Conservation (phyloP, 164 flowering plant species). For the Sedum album region DNA sequence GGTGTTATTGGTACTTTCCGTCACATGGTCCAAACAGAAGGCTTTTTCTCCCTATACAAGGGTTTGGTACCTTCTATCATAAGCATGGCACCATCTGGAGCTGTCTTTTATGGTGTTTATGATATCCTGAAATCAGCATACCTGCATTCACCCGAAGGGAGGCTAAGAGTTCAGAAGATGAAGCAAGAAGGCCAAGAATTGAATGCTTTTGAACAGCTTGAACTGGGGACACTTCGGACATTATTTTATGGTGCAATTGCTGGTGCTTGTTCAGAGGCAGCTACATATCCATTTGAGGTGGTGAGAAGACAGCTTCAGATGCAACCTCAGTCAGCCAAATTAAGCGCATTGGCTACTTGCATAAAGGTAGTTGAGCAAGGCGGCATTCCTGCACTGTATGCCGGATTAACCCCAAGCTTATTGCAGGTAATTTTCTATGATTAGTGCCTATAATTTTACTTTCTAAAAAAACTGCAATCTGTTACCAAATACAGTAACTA, state of each 20-base stretch:
- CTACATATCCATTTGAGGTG: constrained; percentile 94
- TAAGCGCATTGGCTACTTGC: constrained; percentile 61
- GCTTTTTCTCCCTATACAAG: constrained; percentile 85
- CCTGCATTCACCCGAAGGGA: constrained; percentile 87
- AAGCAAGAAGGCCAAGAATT: constrained; percentile 51
- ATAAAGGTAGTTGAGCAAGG: constrained; percentile 64
- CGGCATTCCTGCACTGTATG: constrained; percentile 32
- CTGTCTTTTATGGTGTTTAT: constrained; percentile 89
- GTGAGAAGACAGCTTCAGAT: constrained; percentile 82
- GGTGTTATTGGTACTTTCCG: constrained; percentile 73
- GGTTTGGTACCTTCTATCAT: constrained; percentile 78
- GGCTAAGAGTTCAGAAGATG: constrained; percentile 47
- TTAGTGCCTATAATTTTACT: background rate
- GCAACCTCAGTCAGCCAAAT: constrained; percentile 58
- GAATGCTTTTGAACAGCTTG: constrained; percentile 77
- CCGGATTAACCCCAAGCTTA: constrained; percentile 25
- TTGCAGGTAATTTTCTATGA: constrained; percentile 17
- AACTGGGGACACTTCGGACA: constrained; percentile 80
- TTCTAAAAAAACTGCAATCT: background rate
- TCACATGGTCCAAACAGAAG: constrained; percentile 75
- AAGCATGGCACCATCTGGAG: constrained; percentile 93
- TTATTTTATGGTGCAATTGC: constrained; percentile 82
- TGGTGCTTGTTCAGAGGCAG: constrained; percentile 94
- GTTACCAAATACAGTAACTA: background rate
- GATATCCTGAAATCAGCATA: constrained; percentile 81